Conservation (phyloP, 2,329 filamentous ascomycete genomes). For the Arthrobotrys entomopaga region DNA sequence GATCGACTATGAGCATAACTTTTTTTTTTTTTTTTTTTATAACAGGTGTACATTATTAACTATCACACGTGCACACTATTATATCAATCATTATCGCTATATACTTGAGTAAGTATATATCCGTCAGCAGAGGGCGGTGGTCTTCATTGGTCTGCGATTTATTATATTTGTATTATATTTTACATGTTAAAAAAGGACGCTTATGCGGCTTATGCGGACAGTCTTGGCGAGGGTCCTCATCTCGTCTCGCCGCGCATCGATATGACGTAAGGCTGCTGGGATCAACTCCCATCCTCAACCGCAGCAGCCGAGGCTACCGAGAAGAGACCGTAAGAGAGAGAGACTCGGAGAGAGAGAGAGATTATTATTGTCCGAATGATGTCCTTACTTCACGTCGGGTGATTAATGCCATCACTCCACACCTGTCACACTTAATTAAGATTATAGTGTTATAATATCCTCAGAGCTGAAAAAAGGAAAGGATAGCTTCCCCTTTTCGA, state of each 20-base stretch:
- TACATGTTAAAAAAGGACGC: too few relatives aligned
- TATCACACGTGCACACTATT: background rate
- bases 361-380: too few relatives aligned
- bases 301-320: constrained; percentile 4
- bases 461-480: too few relatives aligned
- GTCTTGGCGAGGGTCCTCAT: constrained; percentile 28
- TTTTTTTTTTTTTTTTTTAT: background rate
- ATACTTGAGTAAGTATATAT: too few relatives aligned
- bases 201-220: constrained; percentile 9
- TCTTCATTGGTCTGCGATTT: background rate
- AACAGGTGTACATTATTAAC: constrained; percentile 8
- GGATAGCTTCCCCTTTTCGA: background rate
- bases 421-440: too few relatives aligned
- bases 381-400: too few relatives aligned
- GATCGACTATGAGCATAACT: constrained; percentile 1
- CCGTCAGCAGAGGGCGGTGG: background rate
- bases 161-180: too few relatives aligned
- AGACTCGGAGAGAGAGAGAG: too few relatives aligned
- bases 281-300: background rate
- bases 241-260: constrained; percentile 8
- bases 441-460: too few relatives aligned
- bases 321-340: too few relatives aligned
- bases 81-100: background rate
- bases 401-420: too few relatives aligned
- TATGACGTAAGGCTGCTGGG: constrained; percentile 39